These are phyloP conservation scores for Serendipita indica DNA, from an alignment of 768 basidiomycete genomes.

Conservation along the genomic window DNA sequence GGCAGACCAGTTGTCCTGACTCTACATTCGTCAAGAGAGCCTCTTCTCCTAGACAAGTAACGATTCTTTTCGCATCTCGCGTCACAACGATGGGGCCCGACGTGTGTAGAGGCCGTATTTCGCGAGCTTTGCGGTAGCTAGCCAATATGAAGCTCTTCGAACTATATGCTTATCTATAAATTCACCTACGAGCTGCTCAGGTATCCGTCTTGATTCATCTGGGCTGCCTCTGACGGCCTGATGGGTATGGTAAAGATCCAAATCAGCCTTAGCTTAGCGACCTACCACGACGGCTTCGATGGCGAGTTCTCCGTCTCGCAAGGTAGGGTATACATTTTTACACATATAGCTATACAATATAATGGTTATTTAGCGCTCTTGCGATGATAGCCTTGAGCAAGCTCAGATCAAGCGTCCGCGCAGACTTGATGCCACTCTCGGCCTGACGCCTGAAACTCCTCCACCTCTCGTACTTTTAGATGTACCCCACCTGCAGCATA, in stretches of 20 bases:
- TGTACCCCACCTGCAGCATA: neutral
- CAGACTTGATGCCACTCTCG: too few relatives aligned
- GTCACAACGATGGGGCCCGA: constrained; percentile 73
- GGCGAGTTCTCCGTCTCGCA: too few relatives aligned
- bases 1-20: constrained; percentile 58
- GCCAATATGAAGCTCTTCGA: constrained; percentile 29
- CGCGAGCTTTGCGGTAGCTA: constrained; percentile 63
- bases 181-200: constrained; percentile 1
- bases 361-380: too few relatives aligned
- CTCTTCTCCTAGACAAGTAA: constrained; percentile 80
- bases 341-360: too few relatives aligned
- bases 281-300: too few relatives aligned
- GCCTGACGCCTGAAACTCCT: too few relatives aligned
- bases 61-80: constrained; percentile 58
- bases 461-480: too few relatives aligned
- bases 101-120: constrained; percentile 73
- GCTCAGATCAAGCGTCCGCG: too few relatives aligned
- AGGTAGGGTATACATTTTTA: too few relatives aligned
- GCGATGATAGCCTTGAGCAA: too few relatives aligned
- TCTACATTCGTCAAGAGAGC: constrained; percentile 69
- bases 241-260: too few relatives aligned
- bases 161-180: constrained; percentile 9
- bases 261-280: too few relatives aligned
- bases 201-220: neutral
- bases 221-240: neutral